Conservation (phyloP, 805 yeast genomes). For the Kregervanrija delftensis region DNA sequence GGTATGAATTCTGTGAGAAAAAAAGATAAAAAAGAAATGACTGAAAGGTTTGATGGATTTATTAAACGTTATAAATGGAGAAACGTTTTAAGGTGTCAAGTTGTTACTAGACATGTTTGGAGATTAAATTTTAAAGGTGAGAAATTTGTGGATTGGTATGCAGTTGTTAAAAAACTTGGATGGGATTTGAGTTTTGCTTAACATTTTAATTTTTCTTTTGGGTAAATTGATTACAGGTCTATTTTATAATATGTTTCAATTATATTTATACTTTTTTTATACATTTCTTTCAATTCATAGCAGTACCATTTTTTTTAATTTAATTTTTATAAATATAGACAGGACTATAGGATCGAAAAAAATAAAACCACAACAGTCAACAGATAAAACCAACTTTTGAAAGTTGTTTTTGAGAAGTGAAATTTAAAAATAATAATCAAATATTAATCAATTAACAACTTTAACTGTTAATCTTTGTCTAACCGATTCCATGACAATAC, state of each 20-base stretch:
- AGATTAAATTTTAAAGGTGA: constrained; percentile 43
- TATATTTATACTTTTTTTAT: too few relatives aligned
- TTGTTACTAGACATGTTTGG: constrained; percentile 45
- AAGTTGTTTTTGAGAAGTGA: too few relatives aligned
- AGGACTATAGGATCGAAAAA: neutral
- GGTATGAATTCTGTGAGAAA: constrained; percentile 58
- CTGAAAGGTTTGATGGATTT: constrained; percentile 44
- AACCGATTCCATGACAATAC: constrained; percentile 59
- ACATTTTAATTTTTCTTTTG: neutral
- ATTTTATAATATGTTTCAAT: too few relatives aligned
- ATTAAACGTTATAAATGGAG: constrained; percentile 62
- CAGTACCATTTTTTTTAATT: too few relatives aligned
- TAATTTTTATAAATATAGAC: too few relatives aligned
- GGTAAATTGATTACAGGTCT: too few relatives aligned
- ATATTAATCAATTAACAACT: neutral
- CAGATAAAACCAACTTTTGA: too few relatives aligned
- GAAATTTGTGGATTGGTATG: constrained; percentile 66
- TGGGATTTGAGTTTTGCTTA: constrained; percentile 79
- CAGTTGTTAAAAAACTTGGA: constrained; percentile 54
- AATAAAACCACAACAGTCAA: neutral
- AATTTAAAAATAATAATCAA: neutral
- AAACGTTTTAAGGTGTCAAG: constrained; percentile 43
- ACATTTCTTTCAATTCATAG: too few relatives aligned
- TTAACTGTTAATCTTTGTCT: constrained; percentile 14
- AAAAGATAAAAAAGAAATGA: constrained; percentile 48